These are phyloP conservation scores for Gymnopilus junonius DNA, from an alignment of 768 basidiomycete species.

Conservation along the genomic window DNA sequence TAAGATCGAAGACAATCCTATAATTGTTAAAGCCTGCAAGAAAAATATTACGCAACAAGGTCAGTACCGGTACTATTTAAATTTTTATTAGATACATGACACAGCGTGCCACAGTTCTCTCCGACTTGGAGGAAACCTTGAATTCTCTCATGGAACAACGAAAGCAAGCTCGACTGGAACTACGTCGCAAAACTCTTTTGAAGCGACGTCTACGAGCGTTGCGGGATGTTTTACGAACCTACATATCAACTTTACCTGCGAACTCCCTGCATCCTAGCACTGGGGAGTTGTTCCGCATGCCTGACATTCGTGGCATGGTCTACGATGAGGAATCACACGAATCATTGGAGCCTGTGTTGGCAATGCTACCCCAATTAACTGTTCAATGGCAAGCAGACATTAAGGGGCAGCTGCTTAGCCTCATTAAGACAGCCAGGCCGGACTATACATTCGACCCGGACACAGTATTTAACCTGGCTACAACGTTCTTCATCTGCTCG, in stretches of 20 bases:
- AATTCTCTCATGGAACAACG: not conserved
- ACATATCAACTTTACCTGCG: not conserved
- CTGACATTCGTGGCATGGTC: not conserved
- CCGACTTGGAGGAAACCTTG: not conserved
- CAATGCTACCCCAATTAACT: not conserved
- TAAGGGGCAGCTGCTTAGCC: not conserved
- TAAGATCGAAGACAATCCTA: not conserved
- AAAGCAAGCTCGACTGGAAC: not conserved
- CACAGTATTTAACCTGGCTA: conserved; percentile 27
- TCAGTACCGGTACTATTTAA: not conserved
- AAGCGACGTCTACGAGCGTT: not conserved
- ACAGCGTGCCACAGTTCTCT: not conserved
- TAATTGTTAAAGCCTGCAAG: conserved; percentile 3
- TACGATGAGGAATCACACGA: not conserved
- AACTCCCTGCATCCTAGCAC: conserved; percentile 3
- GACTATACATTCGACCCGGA: not conserved
- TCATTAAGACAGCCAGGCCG: not conserved
- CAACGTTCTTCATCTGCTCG: conserved; percentile 26
- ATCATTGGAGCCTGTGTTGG: not conserved
- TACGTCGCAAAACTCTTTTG: not conserved
- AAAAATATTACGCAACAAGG: conserved; percentile 3
- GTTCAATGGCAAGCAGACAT: not conserved
- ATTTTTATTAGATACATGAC: not conserved
- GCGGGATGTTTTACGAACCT: not conserved
- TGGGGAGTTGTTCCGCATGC: conserved; percentile 1